These are phyloP conservation scores for Cubamyces lactineus DNA, from an alignment of 768 basidiomycete species.

Conservation along the genomic window DNA sequence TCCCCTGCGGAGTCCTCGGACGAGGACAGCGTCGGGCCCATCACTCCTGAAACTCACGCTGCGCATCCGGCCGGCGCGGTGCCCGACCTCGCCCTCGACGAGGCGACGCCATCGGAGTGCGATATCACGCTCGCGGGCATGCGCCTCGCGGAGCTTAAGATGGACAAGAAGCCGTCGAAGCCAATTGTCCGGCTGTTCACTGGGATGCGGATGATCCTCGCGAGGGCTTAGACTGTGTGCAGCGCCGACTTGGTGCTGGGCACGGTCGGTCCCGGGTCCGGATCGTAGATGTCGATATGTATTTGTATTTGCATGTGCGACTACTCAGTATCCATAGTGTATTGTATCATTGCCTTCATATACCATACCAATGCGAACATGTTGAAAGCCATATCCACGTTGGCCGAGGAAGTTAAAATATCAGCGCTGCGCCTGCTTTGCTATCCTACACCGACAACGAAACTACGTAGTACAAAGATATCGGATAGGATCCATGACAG, in stretches of 20 bases:
- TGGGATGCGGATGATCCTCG: constrained; percentile 4
- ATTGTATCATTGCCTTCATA: too few relatives aligned
- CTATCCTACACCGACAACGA: too few relatives aligned
- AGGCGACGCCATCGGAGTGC: constrained; percentile 4
- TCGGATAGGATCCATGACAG: too few relatives aligned
- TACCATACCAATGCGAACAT: too few relatives aligned
- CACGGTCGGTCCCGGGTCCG: constrained; percentile 1
- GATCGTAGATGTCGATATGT: neutral
- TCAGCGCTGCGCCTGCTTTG: too few relatives aligned
- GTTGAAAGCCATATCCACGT: too few relatives aligned
- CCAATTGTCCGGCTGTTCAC: constrained; percentile 8
- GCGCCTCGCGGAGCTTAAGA: constrained; percentile 15
- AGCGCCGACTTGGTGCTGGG: constrained; percentile 13
- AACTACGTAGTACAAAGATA: too few relatives aligned
- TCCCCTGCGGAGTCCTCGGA: constrained; percentile 4
- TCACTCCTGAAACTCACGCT: constrained; percentile 24
- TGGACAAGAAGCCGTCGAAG: neutral
- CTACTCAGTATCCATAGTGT: too few relatives aligned
- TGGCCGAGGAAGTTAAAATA: too few relatives aligned
- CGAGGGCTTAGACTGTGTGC: constrained; percentile 3
- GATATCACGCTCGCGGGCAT: constrained; percentile 13
- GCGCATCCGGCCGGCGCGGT: constrained; percentile 10
- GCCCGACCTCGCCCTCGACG: constrained; percentile 24
- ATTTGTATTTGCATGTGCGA: too few relatives aligned
- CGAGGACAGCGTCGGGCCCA: constrained; percentile 26